A percentile compares a stretch with the other conserved stretches of the same genome.
phyloP scores from a whole-genome alignment of 2,329 filamentous ascomycete species.

The Botrytis tulipae region DNA sequence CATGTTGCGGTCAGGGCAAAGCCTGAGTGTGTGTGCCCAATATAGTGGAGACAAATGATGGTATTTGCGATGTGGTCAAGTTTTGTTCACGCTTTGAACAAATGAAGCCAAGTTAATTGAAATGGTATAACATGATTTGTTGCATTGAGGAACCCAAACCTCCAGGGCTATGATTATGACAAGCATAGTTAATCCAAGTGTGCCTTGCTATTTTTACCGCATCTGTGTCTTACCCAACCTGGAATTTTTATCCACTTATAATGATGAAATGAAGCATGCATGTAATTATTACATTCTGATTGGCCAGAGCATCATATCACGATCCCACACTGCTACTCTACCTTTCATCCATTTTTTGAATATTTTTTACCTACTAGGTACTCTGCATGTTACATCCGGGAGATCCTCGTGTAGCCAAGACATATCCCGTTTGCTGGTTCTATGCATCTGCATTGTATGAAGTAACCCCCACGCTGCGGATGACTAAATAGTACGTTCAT shows the following conservation, averaged over 20 bases:
- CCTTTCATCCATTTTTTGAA: not conserved
- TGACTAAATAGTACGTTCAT: not conserved
- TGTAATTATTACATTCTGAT: not conserved
- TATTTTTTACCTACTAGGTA: not conserved
- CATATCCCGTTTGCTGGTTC: not conserved
- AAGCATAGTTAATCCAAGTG: not conserved
- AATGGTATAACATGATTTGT: not conserved
- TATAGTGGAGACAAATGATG: constrained; percentile 1
- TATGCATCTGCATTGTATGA: not conserved
- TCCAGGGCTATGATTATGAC: constrained; percentile 1
- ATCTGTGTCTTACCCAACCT: not conserved
- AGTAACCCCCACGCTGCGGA: not conserved
- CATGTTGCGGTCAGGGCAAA: constrained; percentile 12
- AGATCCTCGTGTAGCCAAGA: not conserved
- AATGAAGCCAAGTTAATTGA: not conserved
- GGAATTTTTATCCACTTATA: constrained; percentile 2
- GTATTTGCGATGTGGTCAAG: not conserved
- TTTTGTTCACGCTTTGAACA: not conserved
- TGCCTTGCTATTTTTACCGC: not conserved
- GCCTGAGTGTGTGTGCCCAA: not conserved
- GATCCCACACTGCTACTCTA: not conserved
- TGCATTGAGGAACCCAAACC: not conserved
- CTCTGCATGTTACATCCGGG: constrained; percentile 4
- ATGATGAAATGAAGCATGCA: constrained; percentile 2
- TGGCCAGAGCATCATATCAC: not conserved